A percentile compares a stretch with the other conserved stretches of the same genome.
Evolutionary conservation across 257 asterid species (phyloP).

Genomic region (Pogostemon cablin): DNA sequence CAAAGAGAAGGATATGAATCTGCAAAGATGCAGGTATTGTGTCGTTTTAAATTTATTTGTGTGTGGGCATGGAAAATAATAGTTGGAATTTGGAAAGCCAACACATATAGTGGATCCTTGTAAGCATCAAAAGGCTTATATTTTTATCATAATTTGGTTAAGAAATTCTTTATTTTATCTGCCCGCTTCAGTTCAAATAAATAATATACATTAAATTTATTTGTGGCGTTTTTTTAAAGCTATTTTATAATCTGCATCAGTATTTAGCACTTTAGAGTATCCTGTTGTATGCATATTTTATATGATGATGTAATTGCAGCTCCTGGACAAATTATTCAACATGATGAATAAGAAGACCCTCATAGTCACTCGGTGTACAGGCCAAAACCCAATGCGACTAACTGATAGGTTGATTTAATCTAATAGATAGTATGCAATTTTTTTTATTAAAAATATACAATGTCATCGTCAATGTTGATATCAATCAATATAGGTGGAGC

Average conservation of each 20-base stretch:
- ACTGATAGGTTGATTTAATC: constrained; percentile 58
- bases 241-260: constrained; percentile 8
- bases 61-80: too few species aligned
- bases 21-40: constrained; percentile 68
- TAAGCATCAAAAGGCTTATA: too few species aligned
- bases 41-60: background rate
- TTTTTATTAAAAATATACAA: constrained; percentile 23
- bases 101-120: too few species aligned
- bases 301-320: constrained; percentile 95
- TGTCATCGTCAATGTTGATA: constrained; percentile 32
- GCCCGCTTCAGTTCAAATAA: too few species aligned
- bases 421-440: constrained; percentile 9
- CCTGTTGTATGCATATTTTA: constrained; percentile 57
- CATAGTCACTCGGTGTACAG: constrained; percentile 41
- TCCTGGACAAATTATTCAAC: constrained; percentile 88
- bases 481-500: constrained; percentile 54
- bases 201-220: too few species aligned
- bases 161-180: too few species aligned
- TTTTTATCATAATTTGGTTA: too few species aligned
- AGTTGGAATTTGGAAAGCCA: too few species aligned
- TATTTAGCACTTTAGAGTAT: constrained; percentile 28
- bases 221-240: background rate
- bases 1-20: constrained; percentile 56
- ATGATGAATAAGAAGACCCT: constrained; percentile 77
- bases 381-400: constrained; percentile 36